Evolutionary conservation across 2,329 filamentous ascomycete species (phyloP).

Genomic region (Aspergillus fijiensis): DNA sequence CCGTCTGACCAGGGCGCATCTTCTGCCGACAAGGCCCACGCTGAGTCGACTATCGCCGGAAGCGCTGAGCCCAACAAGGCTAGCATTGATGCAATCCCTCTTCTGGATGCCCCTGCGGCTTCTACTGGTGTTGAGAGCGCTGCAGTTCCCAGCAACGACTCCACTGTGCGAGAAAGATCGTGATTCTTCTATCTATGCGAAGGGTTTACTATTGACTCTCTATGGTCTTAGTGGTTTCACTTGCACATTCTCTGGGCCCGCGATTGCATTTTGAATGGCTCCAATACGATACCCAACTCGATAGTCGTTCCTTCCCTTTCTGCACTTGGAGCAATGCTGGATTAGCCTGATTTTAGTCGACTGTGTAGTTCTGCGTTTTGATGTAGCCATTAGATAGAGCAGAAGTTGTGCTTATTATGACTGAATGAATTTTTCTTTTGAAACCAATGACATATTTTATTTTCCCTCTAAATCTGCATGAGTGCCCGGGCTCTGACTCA

Average conservation of each 20-base stretch:
- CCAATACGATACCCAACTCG: conserved; percentile 1
- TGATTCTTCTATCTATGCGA: conserved; percentile 12
- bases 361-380: background rate
- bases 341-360: background rate
- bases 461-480: background rate
- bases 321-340: background rate
- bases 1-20: conserved; percentile 21
- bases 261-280: background rate
- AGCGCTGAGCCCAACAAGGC: conserved; percentile 26
- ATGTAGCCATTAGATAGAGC: background rate
- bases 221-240: background rate
- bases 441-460: background rate
- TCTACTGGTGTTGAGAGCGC: conserved; percentile 27
- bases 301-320: background rate
- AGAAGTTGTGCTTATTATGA: background rate
- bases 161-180: conserved; percentile 27
- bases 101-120: conserved; percentile 32
- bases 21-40: conserved; percentile 21
- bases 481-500: background rate
- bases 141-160: conserved; percentile 5
- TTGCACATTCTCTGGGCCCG: background rate
- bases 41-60: conserved; percentile 18
- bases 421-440: background rate
- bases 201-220: background rate
- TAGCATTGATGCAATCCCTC: conserved; percentile 37